Percentiles rank a stretch among this genome's conserved stretches.
These are phyloP conservation scores for Astrocystis sublimbata DNA, from an alignment of 495 filamentous ascomycete genomes.

Conservation along the genomic window DNA sequence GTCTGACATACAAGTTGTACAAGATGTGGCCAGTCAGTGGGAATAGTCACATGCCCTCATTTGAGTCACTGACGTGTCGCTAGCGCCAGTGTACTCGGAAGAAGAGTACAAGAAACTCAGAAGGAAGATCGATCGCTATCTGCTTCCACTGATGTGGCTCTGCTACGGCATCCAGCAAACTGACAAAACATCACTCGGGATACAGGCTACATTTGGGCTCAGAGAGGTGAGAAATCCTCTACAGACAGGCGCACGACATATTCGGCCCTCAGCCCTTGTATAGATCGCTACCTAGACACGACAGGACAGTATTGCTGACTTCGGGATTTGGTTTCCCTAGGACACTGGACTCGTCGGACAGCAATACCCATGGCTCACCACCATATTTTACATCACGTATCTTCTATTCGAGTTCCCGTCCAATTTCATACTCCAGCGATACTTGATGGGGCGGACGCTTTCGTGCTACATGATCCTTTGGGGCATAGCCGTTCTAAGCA, in stretches of 20 bases:
- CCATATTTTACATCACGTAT: constrained; percentile 37
- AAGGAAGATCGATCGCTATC: constrained; percentile 31
- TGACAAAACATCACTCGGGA: constrained; percentile 36
- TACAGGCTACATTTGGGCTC: constrained; percentile 33
- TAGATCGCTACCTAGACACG: neutral
- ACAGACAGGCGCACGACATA: neutral
- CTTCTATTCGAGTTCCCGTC: constrained; percentile 37
- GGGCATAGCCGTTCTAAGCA: constrained; percentile 31
- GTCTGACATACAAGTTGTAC: constrained; percentile 20
- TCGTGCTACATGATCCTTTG: constrained; percentile 38
- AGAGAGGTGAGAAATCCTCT: neutral
- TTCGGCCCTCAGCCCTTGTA: neutral
- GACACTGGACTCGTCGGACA: constrained; percentile 35
- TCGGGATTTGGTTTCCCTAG: constrained; percentile 11
- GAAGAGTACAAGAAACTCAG: constrained; percentile 34
- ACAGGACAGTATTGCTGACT: neutral
- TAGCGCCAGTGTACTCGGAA: constrained; percentile 28
- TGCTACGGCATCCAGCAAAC: constrained; percentile 38
- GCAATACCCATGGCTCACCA: constrained; percentile 38
- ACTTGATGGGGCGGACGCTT: constrained; percentile 36
- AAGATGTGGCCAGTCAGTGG: constrained; percentile 21
- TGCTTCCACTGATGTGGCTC: constrained; percentile 38
- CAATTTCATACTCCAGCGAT: constrained; percentile 34
- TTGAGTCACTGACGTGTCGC: neutral
- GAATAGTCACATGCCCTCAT: neutral